Evolutionary conservation across 768 basidiomycete species (phyloP).

Genomic region (Podaxis mareebaensis): DNA sequence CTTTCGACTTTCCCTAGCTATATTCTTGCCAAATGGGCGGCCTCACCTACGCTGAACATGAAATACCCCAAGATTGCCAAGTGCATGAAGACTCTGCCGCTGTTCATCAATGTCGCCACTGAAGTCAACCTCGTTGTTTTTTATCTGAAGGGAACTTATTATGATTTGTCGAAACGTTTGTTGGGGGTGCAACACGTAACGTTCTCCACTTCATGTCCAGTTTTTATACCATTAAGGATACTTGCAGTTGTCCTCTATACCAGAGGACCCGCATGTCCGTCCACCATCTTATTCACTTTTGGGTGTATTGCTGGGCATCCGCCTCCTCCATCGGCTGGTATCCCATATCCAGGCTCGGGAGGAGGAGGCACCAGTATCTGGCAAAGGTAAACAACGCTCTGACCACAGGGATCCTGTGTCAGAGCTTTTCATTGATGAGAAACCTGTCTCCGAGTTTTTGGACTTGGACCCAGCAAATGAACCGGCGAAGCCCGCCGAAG

Average conservation of each 20-base stretch:
- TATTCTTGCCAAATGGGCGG: constrained; percentile 50
- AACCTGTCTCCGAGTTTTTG: constrained; percentile 59
- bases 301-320: constrained; percentile 67
- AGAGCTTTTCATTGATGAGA: constrained; percentile 57
- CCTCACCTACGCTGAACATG: constrained; percentile 34
- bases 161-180: constrained; percentile 67
- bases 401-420: constrained; percentile 21
- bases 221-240: neutral
- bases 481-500: constrained; percentile 59
- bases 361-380: constrained; percentile 17
- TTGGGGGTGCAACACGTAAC: constrained; percentile 69
- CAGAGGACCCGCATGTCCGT: constrained; percentile 66
- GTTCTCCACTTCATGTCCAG: constrained; percentile 3
- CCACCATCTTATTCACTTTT: constrained; percentile 88
- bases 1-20: constrained; percentile 69
- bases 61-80: constrained; percentile 35
- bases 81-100: constrained; percentile 44
- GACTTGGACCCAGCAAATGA: constrained; percentile 53
- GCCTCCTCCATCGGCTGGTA: constrained; percentile 64
- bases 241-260: constrained; percentile 69
- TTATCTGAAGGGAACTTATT: constrained; percentile 79
- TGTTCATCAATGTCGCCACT: constrained; percentile 50
- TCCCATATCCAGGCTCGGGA: constrained; percentile 38
- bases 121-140: constrained; percentile 82
- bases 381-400: constrained; percentile 30